Percentiles rank a stretch among this genome's conserved stretches.
Evolutionary conservation across 306 rosid species (phyloP).

Genomic region (Betula pendula): DNA sequence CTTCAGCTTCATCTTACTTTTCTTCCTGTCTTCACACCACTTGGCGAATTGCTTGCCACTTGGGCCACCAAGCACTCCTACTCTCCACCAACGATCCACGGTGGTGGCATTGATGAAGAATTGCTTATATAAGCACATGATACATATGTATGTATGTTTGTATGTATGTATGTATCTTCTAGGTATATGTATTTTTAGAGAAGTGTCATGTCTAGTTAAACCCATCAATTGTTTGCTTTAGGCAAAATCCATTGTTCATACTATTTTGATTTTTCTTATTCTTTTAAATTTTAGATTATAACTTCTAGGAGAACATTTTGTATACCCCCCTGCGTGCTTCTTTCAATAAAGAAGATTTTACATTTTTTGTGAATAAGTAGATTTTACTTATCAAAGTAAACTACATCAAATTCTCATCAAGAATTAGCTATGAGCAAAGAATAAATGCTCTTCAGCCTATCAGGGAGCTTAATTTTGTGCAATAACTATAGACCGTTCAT

Average conservation of each 20-base stretch:
- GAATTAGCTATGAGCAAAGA: not conserved
- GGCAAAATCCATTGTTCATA: no score
- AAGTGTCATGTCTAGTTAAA: no score
- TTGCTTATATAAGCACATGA: not conserved
- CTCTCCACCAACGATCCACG: no score
- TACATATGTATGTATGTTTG: not conserved
- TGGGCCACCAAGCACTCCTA: no score
- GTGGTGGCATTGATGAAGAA: not conserved
- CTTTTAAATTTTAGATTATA: not conserved
- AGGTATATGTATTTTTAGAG: no score
- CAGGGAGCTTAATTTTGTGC: no score
- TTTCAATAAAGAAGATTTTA: not conserved
- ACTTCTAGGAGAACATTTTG: not conserved
- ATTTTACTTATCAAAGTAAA: not conserved
- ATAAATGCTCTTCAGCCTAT: no score
- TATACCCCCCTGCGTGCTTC: not conserved
- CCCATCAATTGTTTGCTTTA: no score
- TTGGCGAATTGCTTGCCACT: no score
- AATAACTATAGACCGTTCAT: no score
- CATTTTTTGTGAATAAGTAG: not conserved
- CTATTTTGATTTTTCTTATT: not conserved
- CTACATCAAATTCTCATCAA: not conserved
- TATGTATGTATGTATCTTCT: not conserved
- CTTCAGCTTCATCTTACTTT: no score
- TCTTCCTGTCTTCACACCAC: no score